Base-by-base conservation (phyloP, 164 flowering plant genomes). In the Aristolochia contorta region DNA sequence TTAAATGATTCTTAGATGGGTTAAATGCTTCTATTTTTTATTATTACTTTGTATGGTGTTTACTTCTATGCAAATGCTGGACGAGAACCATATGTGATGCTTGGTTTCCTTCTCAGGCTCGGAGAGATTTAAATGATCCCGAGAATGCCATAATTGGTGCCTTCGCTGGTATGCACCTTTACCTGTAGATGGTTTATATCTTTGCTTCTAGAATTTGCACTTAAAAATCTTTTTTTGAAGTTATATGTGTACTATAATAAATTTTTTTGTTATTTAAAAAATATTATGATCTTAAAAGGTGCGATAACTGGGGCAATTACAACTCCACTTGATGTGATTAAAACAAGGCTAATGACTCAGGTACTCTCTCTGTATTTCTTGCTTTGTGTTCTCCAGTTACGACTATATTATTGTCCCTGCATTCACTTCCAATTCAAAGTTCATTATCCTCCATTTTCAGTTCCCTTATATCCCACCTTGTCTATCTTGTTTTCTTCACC, bases 261-360 rank as follows among this genome's bases (percentile, higher is more conserved):
- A 14, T 23, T 54, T 13, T 14, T 54, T 24, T 24, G 16, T 54
- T 54, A 24, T 7, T 24, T 54, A 12, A 20, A 16, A 54, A 13
- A 54, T 22, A 10, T 54, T 23, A 20, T 24, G 27, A 56, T 56
- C 24, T 18, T 53, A 22, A 5, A 59, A 92, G 98, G 98, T 72
- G 96, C 94, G 54, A 47, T 93, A 56, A 90, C 97, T 69, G 97
- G 96, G 70, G 99, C 96, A 46, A 65, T 88, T 63, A 88, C 96
- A 18, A 91, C 99, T 51, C 99, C 99, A 19, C 88, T 91, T 21
- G 99, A 93, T 81, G 99, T 93, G 27, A 85, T 93, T n/a, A 93
- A 93, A 77, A 93, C 97, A 33, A 80, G 99, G 65, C 65, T 91
- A 60, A 93, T 93, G 99, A 83, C 84, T 73, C 99, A 93, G 97